These are phyloP conservation scores for Solanum hybrid DNA, from an alignment of 305 asterid species.

Conservation along the genomic window DNA sequence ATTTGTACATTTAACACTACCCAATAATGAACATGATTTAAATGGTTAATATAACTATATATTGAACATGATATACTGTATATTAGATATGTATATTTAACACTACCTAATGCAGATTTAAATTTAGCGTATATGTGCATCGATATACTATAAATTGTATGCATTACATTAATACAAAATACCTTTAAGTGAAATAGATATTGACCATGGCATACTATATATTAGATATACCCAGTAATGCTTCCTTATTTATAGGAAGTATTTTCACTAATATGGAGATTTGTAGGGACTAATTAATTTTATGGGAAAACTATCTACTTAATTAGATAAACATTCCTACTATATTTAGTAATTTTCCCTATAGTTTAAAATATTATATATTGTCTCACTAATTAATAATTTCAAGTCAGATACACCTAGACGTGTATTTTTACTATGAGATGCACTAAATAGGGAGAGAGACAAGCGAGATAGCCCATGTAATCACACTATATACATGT, in stretches of 20 bases:
- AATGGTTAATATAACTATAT: neutral
- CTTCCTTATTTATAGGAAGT: neutral
- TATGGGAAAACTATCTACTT: too few relatives aligned
- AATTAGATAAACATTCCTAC: too few relatives aligned
- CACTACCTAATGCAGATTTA: neutral
- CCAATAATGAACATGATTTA: neutral
- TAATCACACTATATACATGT: too few relatives aligned
- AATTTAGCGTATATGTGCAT: neutral
- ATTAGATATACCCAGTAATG: neutral
- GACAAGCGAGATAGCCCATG: too few relatives aligned
- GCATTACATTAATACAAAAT: neutral
- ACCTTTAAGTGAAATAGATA: neutral
- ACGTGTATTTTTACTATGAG: too few relatives aligned
- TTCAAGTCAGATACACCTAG: too few relatives aligned
- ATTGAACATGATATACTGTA: neutral
- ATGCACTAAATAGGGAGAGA: too few relatives aligned
- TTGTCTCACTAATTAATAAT: too few relatives aligned
- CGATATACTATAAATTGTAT: neutral
- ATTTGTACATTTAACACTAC: too few relatives aligned
- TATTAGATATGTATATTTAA: neutral
- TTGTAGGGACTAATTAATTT: neutral
- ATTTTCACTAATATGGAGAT: too few relatives aligned
- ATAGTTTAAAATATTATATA: too few relatives aligned
- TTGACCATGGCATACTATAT: neutral
- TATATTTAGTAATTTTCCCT: too few relatives aligned